Base-by-base conservation (phyloP, 2,329 filamentous ascomycete genomes). In the Pseudogymnoascus sp. region DNA sequence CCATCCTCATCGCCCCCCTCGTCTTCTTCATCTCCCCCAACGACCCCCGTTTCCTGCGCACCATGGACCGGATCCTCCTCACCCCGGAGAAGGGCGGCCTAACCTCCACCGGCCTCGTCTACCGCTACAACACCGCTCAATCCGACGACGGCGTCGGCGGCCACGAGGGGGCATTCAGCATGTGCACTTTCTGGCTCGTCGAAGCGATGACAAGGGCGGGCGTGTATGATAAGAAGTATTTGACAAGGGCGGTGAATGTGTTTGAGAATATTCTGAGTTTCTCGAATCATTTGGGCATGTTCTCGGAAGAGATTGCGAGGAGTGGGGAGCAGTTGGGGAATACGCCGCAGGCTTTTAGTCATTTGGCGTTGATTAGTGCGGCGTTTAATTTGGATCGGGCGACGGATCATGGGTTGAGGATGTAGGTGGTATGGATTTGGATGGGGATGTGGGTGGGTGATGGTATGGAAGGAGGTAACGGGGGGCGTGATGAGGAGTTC, bases 151-250 rank as follows among this genome's bases (percentile, higher is more conserved):
- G 87, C 31, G 86, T 92, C 7, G 87, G 87, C 37, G 88, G 88
- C 15, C 79, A 81, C 59, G 88, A 92, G 73, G 89, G 89, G 21
- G 87, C 88, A 17, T 92, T 92, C 70, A 85, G 82, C 69, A 91
- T 92, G 87, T 90, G 88, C 70, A 92, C 88, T 0, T 92, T 92
- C 71, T 92, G 89, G 89, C 82, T 91, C 0, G 87, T 92, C 10
- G 89, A 92, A 73, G 87, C 88, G 24, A 80, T 92, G 74, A 89
- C 87, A 31, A 80, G 88, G 33, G 87, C 87, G 66, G 76, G 81
- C 66, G 75, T 79, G 57, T 87, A 88, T 71, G 84, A 89, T 65
- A 76, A 77, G n/a, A 85, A 82, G 65, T 88, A 89, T 66, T 75
- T 86, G 17, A 72, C 77, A 10, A 77, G 79, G 9, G 83, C 88